Evolutionary conservation across 1,284 basidiomycete species (phyloP), one percentile per base, ranked within the genome.

Genomic region (Pyrrhoderma lamaoense): DNA sequence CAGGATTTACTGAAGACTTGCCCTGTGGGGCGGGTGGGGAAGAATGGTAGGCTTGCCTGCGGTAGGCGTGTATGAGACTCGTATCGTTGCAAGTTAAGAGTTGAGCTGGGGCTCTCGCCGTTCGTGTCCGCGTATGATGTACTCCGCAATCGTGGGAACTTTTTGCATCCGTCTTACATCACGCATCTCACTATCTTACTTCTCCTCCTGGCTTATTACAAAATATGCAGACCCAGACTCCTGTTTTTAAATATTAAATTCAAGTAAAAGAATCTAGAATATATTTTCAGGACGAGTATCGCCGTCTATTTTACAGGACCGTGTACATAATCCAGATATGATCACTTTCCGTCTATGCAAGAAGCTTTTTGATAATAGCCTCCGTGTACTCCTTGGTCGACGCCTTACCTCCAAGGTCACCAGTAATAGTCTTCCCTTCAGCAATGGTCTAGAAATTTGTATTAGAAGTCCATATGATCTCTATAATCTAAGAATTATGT

Each of bases 361-460:
- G 19, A 37, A 95, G 72, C 71, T 82, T 92, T 58, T 74, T 62
- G 57, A 96, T 83, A 70, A 97, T 95, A 40, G 90, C 87, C 53
- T 80, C 67, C 37, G 94, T 93, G 73, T 90, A 97, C 70, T 95
- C 83, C 65, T 75, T 74, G 13, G 93, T 97, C 45, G 82, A 81
- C 21, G 93, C 79, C 67, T 89, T 93, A 49, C 93, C 93, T 45
- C 94, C 93, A 56, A 97, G 74, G 70, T 97, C 93, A 36, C 91
- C 85, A 14, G 93, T 97, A 67, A 95, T 94, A 45, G 76, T 68
- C 74, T 89, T 92, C 63, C 94, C 93, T 72, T 96, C 93, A 34
- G 93, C 90, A 63, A 97, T 95, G 45, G 93, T 96, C 90, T 93
- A 59, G 13, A 59, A 52, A 21, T 42, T 18, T 40, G 22, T n/a